These are phyloP conservation scores for Skeletonema tropicum DNA, from an alignment of 108 stramenopile species.

Conservation along the genomic window DNA sequence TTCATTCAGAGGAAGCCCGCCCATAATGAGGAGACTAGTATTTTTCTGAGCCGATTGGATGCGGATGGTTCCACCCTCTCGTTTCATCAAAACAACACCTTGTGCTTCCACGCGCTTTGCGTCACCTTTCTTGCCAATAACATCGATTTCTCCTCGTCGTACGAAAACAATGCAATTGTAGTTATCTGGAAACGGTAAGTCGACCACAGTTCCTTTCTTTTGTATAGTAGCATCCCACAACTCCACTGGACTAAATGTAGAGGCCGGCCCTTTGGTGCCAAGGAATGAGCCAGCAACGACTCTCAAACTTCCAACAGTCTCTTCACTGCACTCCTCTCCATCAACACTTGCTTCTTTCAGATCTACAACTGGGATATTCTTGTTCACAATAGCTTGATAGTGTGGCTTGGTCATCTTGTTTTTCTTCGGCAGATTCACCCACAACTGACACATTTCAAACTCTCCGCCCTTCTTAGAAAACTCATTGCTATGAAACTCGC, in stretches of 20 bases:
- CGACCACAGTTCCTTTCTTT: slow-evolving; percentile 49
- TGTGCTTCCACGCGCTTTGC: slow-evolving; percentile 58
- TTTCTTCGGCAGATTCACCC: slow-evolving; percentile 86
- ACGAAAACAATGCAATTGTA: slow-evolving; percentile 86
- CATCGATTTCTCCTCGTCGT: slow-evolving; percentile 59
- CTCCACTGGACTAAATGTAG: slow-evolving; percentile 83
- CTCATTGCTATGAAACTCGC: slow-evolving; percentile 80
- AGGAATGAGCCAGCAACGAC: slow-evolving; percentile 81
- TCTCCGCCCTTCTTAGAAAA: slow-evolving; percentile 68
- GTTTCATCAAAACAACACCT: slow-evolving; percentile 75
- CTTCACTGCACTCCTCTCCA: slow-evolving; percentile 13
- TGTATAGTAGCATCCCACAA: slow-evolving; percentile 78
- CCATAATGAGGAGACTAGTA: slow-evolving; percentile 74
- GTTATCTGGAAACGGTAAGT: slow-evolving; percentile 65
- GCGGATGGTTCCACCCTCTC: slow-evolving; percentile 51
- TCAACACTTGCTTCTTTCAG: slow-evolving; percentile 33
- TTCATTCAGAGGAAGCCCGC: slow-evolving; percentile 80
- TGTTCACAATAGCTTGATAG: slow-evolving; percentile 76
- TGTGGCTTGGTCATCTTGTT: slow-evolving; percentile 88
- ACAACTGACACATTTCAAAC: slow-evolving; percentile 88
- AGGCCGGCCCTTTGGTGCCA: slow-evolving; percentile 66
- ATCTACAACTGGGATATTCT: slow-evolving; percentile 67
- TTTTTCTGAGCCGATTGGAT: slow-evolving; percentile 52
- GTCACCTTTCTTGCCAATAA: slow-evolving; percentile 50
- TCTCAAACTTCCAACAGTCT: slow-evolving; percentile 54